Conservation (phyloP, 257 asterid genomes). For the Ilex asprella region DNA sequence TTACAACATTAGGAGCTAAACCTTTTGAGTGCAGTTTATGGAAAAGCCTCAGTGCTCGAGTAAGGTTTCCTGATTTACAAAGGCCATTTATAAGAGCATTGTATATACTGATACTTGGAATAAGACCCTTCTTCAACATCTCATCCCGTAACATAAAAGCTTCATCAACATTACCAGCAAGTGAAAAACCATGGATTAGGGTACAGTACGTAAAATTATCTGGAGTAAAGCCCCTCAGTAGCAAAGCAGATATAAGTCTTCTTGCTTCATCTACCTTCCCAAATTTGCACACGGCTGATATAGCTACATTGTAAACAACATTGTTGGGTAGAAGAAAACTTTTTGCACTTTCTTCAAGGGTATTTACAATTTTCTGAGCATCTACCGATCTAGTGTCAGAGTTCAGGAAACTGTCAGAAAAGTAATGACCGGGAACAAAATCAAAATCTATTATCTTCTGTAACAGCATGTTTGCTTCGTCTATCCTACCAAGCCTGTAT, state of each 20-base stretch:
- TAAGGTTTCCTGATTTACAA: constrained; percentile 70
- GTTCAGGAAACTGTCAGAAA: constrained; percentile 30
- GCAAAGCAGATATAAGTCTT: constrained; percentile 37
- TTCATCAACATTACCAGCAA: constrained; percentile 60
- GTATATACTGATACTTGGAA: constrained; percentile 67
- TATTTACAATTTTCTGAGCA: constrained; percentile 35
- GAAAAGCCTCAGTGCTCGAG: constrained; percentile 72
- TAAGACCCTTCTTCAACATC: constrained; percentile 67
- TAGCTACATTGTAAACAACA: constrained; percentile 62
- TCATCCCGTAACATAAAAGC: constrained; percentile 84
- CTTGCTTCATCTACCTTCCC: constrained; percentile 73
- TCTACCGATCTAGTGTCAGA: constrained; percentile 25
- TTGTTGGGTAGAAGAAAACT: constrained; percentile 39
- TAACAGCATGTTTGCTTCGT: constrained; percentile 57
- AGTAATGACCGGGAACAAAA: constrained; percentile 36
- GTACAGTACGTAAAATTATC: constrained; percentile 82
- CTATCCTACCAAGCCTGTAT: constrained; percentile 52
- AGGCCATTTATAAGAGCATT: constrained; percentile 80
- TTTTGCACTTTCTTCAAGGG: constrained; percentile 43
- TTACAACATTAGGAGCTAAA: constrained; percentile 50
- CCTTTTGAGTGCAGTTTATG: constrained; percentile 61
- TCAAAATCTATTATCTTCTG: constrained; percentile 55
- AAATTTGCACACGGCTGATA: constrained; percentile 67
- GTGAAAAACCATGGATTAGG: constrained; percentile 56
- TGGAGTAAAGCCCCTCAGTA: constrained; percentile 59